Evolutionary conservation across 768 basidiomycete species (phyloP).

Genomic region (Leccinum subgranulosum): DNA sequence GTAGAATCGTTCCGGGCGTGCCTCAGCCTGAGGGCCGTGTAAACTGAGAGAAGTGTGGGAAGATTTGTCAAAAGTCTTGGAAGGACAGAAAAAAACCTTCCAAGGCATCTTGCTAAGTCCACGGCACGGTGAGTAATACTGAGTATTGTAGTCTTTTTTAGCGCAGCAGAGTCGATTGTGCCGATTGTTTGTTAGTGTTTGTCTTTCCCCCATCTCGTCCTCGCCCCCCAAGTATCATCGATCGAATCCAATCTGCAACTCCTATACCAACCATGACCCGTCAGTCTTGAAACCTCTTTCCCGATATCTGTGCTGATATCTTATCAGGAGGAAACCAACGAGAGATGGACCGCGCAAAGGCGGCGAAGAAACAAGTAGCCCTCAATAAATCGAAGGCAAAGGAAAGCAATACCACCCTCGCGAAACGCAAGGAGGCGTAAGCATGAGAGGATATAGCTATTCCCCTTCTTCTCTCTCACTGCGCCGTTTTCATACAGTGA

Average conservation of each 20-base stretch:
- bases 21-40: conserved; percentile 8
- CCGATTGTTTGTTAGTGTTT: conserved; percentile 28
- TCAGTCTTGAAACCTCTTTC: conserved; percentile 32
- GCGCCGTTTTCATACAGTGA: conserved; percentile 47
- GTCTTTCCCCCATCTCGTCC: background rate
- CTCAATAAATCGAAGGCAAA: conserved; percentile 58
- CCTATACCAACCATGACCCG: conserved; percentile 45
- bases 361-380: conserved; percentile 65
- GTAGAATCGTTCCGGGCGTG: conserved; percentile 1
- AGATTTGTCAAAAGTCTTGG: conserved; percentile 7
- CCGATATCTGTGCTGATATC: conserved; percentile 8
- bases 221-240: background rate
- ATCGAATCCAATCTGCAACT: conserved; percentile 4
- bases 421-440: conserved; percentile 75
- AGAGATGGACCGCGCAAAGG: conserved; percentile 68
- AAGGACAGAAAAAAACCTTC: background rate
- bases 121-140: too few species aligned
- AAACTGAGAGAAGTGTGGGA: conserved; percentile 5
- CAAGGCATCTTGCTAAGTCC: background rate
- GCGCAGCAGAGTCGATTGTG: too few species aligned
- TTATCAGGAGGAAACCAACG: conserved; percentile 76
- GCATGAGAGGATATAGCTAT: conserved; percentile 31
- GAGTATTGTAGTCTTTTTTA: too few species aligned
- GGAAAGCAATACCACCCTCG: conserved; percentile 59
- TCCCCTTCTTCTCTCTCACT: conserved; percentile 21